A percentile compares a stretch with the other conserved stretches of the same genome.
Conservation (phyloP, 257 asterid species). For the Lycium ferocissimum region DNA sequence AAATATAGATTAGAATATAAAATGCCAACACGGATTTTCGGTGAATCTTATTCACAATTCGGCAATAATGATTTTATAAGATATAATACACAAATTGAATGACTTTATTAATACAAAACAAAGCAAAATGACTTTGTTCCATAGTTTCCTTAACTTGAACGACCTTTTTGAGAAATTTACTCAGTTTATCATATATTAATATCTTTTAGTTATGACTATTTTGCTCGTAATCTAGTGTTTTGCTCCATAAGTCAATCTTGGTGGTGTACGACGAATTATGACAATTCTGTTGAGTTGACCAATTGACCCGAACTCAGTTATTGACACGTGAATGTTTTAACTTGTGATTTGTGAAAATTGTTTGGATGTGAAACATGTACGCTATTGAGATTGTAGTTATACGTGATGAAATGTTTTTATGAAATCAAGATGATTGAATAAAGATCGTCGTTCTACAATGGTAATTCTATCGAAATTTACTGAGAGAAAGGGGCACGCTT, state of each 20-base stretch:
- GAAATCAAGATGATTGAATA: no score
- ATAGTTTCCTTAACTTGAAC: not conserved
- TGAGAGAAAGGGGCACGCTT: no score
- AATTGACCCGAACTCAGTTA: not conserved
- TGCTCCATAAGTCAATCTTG: not conserved
- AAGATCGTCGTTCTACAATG: no score
- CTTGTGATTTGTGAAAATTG: not conserved
- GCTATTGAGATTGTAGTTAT: no score
- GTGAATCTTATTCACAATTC: not conserved
- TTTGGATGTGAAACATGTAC: not conserved
- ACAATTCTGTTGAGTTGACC: not conserved
- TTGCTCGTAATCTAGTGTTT: not conserved
- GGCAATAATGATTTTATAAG: not conserved
- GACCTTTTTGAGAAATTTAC: not conserved
- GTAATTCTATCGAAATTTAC: no score
- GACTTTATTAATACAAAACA: not conserved
- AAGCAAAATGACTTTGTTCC: not conserved
- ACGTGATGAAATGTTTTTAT: no score
- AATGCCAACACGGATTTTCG: not conserved
- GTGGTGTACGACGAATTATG: not conserved
- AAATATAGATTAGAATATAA: not conserved
- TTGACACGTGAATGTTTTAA: not conserved
- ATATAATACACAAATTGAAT: not conserved
- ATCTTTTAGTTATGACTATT: not conserved
- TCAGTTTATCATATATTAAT: not conserved